phyloP scores from a whole-genome alignment of 306 rosid genomes.

The Inga leiocalycina region DNA sequence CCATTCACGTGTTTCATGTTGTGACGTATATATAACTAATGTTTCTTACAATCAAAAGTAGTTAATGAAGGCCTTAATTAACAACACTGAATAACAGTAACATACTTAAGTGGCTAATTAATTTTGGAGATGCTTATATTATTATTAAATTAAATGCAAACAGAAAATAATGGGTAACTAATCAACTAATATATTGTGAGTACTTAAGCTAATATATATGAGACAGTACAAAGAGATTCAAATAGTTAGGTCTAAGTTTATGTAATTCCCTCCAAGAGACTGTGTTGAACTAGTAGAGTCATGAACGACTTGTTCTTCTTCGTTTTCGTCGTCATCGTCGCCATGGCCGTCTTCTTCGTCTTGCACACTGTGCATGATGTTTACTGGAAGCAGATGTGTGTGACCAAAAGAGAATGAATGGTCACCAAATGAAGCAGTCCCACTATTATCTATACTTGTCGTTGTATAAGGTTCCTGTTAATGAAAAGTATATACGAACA shows the following conservation, averaged over 20 bases:
- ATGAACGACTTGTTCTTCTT: constrained; percentile 12
- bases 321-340: background rate
- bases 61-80: background rate
- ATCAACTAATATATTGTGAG: background rate
- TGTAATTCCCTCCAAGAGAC: constrained; percentile 25
- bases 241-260: constrained; percentile 72
- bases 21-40: background rate
- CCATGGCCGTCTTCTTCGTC: constrained; percentile 7
- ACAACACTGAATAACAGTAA: background rate
- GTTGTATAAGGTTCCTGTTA: constrained; percentile 37
- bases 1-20: background rate
- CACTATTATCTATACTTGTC: constrained; percentile 34
- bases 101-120: background rate
- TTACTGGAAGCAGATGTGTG: constrained; percentile 23
- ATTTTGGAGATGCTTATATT: background rate
- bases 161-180: background rate
- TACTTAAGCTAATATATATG: background rate
- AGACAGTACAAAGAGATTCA: constrained; percentile 17
- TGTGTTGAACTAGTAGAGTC: constrained; percentile 40
- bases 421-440: constrained; percentile 36
- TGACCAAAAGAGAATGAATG: constrained; percentile 41
- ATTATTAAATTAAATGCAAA: background rate
- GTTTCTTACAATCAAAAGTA: background rate
- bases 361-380: constrained; percentile 22
- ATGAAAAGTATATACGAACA: background rate